These are phyloP conservation scores for Talaromyces proteolyticus DNA, from an alignment of 495 filamentous ascomycete species.

Conservation along the genomic window DNA sequence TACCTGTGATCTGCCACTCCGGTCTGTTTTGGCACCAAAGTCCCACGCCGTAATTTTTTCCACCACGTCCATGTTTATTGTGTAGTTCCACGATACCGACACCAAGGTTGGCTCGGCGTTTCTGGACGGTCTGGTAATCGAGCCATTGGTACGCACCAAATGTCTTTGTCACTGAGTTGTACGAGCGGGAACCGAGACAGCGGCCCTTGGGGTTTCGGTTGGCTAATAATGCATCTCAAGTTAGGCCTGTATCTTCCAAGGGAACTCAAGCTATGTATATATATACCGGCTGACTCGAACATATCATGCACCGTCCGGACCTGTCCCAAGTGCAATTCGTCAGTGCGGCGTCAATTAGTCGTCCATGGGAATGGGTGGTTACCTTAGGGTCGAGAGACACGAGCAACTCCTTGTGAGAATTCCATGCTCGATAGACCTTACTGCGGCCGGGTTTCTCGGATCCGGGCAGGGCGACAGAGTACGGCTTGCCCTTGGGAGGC, in stretches of 20 bases:
- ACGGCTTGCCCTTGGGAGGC: conserved; percentile 40
- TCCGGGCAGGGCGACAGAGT: conserved; percentile 63
- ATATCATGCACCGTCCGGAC: conserved; percentile 71
- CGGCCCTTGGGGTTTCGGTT: conserved; percentile 51
- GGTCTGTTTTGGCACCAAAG: conserved; percentile 95
- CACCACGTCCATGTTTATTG: conserved; percentile 53
- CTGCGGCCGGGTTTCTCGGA: conserved; percentile 67
- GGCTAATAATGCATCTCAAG: conserved; percentile 22
- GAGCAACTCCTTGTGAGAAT: conserved; percentile 63
- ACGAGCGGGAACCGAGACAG: conserved; percentile 79
- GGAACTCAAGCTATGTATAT: conserved; percentile 4
- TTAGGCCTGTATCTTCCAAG: conserved; percentile 25
- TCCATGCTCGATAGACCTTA: conserved; percentile 78
- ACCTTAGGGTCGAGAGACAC: conserved; percentile 70
- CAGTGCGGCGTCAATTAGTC: background rate
- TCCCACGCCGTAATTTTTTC: conserved; percentile 74
- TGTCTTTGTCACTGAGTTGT: conserved; percentile 66
- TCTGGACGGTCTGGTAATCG: conserved; percentile 73
- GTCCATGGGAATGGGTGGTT: too few relatives aligned
- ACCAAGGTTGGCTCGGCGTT: conserved; percentile 77
- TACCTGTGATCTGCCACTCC: conserved; percentile 94
- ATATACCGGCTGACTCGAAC: conserved; percentile 62
- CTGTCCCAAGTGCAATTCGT: conserved; percentile 17
- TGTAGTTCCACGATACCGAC: conserved; percentile 82
- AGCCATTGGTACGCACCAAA: conserved; percentile 81